Evolutionary conservation across 225 moss, liverwort and hornwort species (phyloP).

Genomic region (Pleurozium schreberi): DNA sequence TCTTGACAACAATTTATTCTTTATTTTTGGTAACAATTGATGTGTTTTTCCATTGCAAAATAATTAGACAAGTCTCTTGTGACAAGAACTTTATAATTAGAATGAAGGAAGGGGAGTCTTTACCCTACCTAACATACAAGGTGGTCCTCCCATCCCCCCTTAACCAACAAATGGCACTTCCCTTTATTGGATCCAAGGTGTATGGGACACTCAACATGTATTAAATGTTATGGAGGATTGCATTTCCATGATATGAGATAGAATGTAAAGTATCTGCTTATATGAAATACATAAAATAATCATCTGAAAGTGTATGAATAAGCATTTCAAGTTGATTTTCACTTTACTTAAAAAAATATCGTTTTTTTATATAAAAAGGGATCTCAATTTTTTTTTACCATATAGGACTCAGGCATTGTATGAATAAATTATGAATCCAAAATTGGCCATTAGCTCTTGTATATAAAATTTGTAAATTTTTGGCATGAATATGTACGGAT

Average conservation of each 20-base stretch:
- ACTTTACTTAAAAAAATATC: background rate
- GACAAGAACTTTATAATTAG: background rate
- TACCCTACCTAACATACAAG: background rate
- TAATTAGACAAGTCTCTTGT: background rate
- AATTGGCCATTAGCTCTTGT: background rate
- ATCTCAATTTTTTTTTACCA: background rate
- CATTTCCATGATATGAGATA: background rate
- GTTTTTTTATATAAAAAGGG: background rate
- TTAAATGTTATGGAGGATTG: background rate
- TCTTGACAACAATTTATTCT: no score
- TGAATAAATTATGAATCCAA: background rate
- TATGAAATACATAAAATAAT: background rate
- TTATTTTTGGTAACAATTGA: no score
- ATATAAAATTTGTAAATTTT: background rate
- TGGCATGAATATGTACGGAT: background rate
- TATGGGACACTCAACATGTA: background rate
- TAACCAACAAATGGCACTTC: background rate
- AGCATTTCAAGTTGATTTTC: background rate
- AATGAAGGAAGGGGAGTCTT: background rate
- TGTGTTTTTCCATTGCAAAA: background rate
- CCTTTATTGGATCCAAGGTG: background rate
- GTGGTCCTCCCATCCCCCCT: no score
- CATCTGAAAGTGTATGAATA: background rate
- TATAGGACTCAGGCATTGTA: no score
- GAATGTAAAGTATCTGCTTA: background rate